phyloP scores from a whole-genome alignment of 1,139 yeast genomes.

The Taiozyma onychis region DNA sequence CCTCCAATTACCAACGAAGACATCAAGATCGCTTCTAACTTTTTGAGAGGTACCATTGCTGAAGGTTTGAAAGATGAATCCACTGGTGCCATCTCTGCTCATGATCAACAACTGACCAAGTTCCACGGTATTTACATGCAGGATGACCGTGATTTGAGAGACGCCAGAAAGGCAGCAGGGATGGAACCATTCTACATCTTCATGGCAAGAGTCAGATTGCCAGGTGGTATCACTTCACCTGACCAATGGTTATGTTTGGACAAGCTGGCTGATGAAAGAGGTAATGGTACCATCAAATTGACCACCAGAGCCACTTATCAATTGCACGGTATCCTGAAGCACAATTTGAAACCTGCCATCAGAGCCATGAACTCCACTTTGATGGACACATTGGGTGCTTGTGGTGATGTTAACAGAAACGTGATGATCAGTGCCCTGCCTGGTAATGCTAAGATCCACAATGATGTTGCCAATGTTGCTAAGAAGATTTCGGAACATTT shows the following conservation, averaged over 20 bases:
- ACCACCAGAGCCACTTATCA: constrained; percentile 98
- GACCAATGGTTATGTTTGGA: constrained; percentile 85
- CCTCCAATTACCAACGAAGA: constrained; percentile 96
- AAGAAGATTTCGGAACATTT: constrained; percentile 70
- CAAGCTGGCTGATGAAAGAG: constrained; percentile 74
- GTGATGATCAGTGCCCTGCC: constrained; percentile 92
- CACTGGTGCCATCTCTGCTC: constrained; percentile 91
- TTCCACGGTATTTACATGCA: constrained; percentile 99
- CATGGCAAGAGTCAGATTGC: constrained; percentile 94
- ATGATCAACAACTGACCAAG: constrained; percentile 90
- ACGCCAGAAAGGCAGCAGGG: constrained; percentile 86
- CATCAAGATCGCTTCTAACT: constrained; percentile 83
- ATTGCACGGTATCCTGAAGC: constrained; percentile 91
- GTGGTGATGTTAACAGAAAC: constrained; percentile 98
- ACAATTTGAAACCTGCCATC: constrained; percentile 81
- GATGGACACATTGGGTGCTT: constrained; percentile 94
- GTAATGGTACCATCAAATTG: constrained; percentile 90
- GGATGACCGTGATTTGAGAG: constrained; percentile 96
- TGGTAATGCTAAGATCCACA: constrained; percentile 73
- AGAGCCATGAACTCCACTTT: constrained; percentile 89
- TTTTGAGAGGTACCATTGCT: constrained; percentile 87
- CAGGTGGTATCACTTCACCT: constrained; percentile 90
- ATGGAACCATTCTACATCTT: constrained; percentile 92
- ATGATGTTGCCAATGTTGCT: constrained; percentile 63
- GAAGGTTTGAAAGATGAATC: constrained; percentile 77